Evolutionary conservation across 1,139 yeast species (phyloP).

Genomic region (Petasospora fabianii): DNA sequence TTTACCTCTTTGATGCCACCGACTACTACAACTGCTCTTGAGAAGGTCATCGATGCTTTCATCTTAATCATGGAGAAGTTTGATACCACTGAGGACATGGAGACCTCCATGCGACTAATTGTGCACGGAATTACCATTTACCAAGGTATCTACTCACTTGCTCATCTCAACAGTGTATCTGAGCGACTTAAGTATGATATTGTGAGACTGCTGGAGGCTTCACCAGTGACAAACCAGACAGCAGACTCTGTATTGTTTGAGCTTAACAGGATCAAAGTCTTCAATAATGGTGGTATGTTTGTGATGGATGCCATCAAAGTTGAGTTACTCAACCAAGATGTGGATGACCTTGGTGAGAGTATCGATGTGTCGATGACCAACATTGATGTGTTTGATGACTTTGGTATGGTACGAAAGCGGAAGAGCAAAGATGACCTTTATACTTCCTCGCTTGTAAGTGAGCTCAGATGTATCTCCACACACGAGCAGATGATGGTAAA

Average conservation of each 20-base stretch:
- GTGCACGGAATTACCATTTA: conserved; percentile 15
- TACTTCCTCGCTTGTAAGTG: not conserved
- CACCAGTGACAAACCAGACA: conserved; percentile 4
- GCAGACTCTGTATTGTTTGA: conserved; percentile 5
- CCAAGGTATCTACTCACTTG: conserved; percentile 12
- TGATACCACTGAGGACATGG: conserved; percentile 2
- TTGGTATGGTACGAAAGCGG: conserved; percentile 12
- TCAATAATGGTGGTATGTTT: conserved; percentile 18
- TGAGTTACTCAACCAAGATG: not conserved
- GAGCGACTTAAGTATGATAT: conserved; percentile 21
- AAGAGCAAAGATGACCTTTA: not conserved
- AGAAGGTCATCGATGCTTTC: conserved; percentile 9
- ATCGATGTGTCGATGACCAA: not conserved
- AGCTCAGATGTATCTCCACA: not conserved
- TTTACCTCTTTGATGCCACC: conserved; percentile 9
- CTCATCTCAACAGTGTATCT: conserved; percentile 12
- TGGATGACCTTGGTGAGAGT: not conserved
- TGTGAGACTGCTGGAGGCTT: conserved; percentile 13
- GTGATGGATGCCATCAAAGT: conserved; percentile 13
- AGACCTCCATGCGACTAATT: conserved; percentile 5
- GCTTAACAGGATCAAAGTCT: conserved; percentile 9
- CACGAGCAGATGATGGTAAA: not conserved
- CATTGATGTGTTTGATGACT: conserved; percentile 19
- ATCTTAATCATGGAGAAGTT: conserved; percentile 4
- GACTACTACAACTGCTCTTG: conserved; percentile 3